Base-by-base conservation (phyloP, 2,329 filamentous ascomycete species). In the Alternaria angustiovoidea region DNA sequence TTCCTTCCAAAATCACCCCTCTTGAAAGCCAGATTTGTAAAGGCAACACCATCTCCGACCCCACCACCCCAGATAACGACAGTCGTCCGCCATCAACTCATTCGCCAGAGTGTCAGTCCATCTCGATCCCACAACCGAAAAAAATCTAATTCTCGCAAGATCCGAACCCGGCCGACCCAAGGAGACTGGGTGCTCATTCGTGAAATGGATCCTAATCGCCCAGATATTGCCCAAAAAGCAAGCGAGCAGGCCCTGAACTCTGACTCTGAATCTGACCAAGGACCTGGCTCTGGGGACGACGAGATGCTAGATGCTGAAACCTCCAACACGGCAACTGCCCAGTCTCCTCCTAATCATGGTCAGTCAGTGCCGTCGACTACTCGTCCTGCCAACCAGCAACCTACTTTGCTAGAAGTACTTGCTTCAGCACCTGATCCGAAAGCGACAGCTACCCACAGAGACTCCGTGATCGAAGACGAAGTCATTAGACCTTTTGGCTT, bases 101-200 rank as follows among this genome's bases (percentile, higher is more conserved):
- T 22, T 30, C n/a, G n/a, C 38, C 70, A 72, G 62, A 71, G 65
- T 81, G 65, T 79, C 79, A 68, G 75, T 82, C 57, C 78, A 80
- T 69, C 73, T 77, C 72, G 78, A 80, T 72, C 78, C 68, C 75
- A 78, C 76, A 82, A 81, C 74, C 83, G 82, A 72, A 75, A 75
- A 59, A 70, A 65, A 60, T 79, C 82, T 82, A 84, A 84, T 82
- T 68, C 66, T 65, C 81, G 75, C 70, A 87, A 87, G 85, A 79
- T 84, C 63, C 82, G 78, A 66, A 41, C 52, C 9, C 51, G 43
- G 7, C 81, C 85, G 42, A 87, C 81, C 69, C 86, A 86, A 73
- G 87, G 86, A 69, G 88, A 91, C 84, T 86, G 83, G 68, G 88
- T 92, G 65, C 83, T 94, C 76, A 84, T 94, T 64, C 79, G 81